Evolutionary conservation across 495 filamentous ascomycete species (phyloP).

Genomic region (Daldinia bambusicola): DNA sequence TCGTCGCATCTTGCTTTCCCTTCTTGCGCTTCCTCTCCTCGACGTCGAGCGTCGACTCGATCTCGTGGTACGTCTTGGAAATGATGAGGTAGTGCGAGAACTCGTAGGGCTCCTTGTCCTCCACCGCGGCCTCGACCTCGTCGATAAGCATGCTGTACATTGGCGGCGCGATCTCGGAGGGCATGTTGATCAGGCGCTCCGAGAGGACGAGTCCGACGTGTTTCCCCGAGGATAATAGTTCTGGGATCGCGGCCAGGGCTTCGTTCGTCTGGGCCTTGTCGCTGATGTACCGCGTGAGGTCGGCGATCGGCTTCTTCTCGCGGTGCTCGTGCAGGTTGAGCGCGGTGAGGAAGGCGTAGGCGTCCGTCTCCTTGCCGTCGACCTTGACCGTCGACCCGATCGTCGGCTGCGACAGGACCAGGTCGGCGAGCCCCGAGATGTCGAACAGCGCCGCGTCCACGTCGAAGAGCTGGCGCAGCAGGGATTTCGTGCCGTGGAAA

Average conservation of each 20-base stretch:
- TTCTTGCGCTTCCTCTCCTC: slow-evolving; percentile 75
- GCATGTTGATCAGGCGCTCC: slow-evolving; percentile 95
- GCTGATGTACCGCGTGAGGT: slow-evolving; percentile 76
- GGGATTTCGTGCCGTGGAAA: slow-evolving; percentile 92
- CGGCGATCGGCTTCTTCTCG: slow-evolving; percentile 74
- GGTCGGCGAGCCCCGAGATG: slow-evolving; percentile 82
- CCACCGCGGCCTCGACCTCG: slow-evolving; percentile 88
- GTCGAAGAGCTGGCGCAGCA: slow-evolving; percentile 95
- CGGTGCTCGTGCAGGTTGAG: slow-evolving; percentile 85
- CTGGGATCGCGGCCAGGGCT: slow-evolving; percentile 62
- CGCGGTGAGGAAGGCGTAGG: slow-evolving; percentile 93
- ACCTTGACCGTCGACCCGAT: slow-evolving; percentile 96
- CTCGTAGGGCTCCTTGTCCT: slow-evolving; percentile 90
- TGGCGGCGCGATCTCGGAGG: slow-evolving; percentile 87
- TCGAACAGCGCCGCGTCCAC: slow-evolving; percentile 85
- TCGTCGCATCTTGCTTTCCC: slow-evolving; percentile 66
- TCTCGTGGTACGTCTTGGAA: slow-evolving; percentile 89
- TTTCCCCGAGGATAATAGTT: slow-evolving; percentile 64
- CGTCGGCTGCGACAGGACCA: slow-evolving; percentile 87
- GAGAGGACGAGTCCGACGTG: slow-evolving; percentile 84
- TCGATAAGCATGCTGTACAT: slow-evolving; percentile 97
- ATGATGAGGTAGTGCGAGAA: slow-evolving; percentile 94
- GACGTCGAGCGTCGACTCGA: slow-evolving; percentile 80
- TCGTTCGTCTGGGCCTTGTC: slow-evolving; percentile 66
- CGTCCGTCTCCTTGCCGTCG: slow-evolving; percentile 91